Evolutionary conservation across 805 yeast genomes (phyloP), one percentile per base, ranked within the genome.

Genomic region (Candida corydali): DNA sequence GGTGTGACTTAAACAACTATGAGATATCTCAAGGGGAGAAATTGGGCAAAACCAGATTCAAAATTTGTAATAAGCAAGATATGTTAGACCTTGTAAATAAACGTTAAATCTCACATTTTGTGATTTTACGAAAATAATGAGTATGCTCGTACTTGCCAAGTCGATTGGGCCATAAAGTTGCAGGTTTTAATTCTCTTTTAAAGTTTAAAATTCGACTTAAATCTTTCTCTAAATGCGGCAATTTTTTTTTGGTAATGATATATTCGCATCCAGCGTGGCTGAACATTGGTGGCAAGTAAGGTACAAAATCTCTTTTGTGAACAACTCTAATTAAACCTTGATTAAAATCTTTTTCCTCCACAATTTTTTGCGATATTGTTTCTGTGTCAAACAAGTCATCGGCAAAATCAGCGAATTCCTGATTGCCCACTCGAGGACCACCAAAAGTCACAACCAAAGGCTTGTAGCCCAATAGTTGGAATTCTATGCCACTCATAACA

Each of bases 401-500:
- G 28, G 78, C 69, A 68, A 76, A 80, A 20, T 57, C 49, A 19
- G 71, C 65, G 53, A 80, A 66, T 2, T 55, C 53, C 3, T 45
- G 44, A 51, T 82, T 79, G 4, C 86, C 87, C 24, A 83, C 61
- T 45, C 75, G 75, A 0, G 91, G 86, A 10, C 77, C 71, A 1
- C 81, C 93, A 57, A 61, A 78, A 1, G 83, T 67, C 14, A 82
- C 55, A 1, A 81, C 75, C 26, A 70, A 51, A 0, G 84, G 82
- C 6, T 73, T 54, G 39, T 59, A 61, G 0, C 86, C 86, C 50
- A 73, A 44, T 14, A 76, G 48, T 38, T 70, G 58, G 32, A 80
- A 63, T 47, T 84, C 93, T 16, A 78, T 64, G 0, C 83, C 91
- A 7, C 76, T 70, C 23, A 85, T 57, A 3, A 69, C 57, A 1